A percentile compares a stretch with the other conserved stretches of the same genome.
Evolutionary conservation across 2,329 filamentous ascomycete species (phyloP).

Genomic region (Neurospora sp.): DNA sequence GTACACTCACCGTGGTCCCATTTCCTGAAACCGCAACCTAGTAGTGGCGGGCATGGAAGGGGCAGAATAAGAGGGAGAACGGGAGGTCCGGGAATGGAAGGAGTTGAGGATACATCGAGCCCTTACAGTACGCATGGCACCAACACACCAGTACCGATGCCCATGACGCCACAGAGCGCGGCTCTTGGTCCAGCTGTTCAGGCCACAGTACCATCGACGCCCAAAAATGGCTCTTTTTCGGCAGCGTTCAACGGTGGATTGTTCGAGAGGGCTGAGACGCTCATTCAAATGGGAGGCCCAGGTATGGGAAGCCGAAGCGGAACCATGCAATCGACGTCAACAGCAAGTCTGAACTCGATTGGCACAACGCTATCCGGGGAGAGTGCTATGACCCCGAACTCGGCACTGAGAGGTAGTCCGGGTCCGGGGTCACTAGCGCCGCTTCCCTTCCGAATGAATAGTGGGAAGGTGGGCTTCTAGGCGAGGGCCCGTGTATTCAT

Average conservation of each 20-base stretch:
- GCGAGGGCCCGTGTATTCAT: neutral
- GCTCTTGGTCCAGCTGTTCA: constrained; percentile 84
- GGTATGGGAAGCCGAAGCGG: constrained; percentile 41
- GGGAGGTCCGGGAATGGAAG: neutral
- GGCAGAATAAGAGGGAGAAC: neutral
- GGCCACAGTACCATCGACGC: constrained; percentile 72
- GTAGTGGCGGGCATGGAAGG: constrained; percentile 21
- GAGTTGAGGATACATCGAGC: constrained; percentile 13
- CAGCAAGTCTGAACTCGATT: constrained; percentile 38
- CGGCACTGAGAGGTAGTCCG: constrained; percentile 18
- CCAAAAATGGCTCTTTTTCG: constrained; percentile 46
- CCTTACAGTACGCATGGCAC: constrained; percentile 18
- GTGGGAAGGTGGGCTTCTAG: constrained; percentile 22
- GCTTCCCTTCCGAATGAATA: constrained; percentile 21
- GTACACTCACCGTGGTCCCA: constrained; percentile 48
- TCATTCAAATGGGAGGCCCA: constrained; percentile 47
- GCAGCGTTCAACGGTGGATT: constrained; percentile 45
- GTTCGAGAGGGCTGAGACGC: constrained; percentile 49
- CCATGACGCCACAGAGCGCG: constrained; percentile 82
- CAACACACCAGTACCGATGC: constrained; percentile 33
- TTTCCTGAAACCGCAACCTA: constrained; percentile 20
- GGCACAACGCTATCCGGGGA: constrained; percentile 21
- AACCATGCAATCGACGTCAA: constrained; percentile 47
- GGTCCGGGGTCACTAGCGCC: constrained; percentile 14
- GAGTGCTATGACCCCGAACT: constrained; percentile 21